These are phyloP conservation scores for Solanum megistacrolobum DNA, from an alignment of 257 asterid species.

Conservation along the genomic window DNA sequence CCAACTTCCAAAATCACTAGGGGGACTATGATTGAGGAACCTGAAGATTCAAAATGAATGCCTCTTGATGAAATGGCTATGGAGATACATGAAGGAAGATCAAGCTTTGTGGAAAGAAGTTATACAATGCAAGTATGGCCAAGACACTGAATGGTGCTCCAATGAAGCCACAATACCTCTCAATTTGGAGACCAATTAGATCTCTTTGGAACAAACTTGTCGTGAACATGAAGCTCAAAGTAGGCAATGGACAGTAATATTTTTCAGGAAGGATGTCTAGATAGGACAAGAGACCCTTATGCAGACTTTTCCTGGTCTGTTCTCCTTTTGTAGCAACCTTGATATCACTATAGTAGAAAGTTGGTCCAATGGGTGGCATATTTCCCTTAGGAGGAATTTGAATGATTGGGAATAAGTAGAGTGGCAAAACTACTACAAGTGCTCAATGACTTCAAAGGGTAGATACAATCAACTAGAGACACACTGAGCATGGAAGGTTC, in stretches of 20 bases:
- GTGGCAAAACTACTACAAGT: neutral
- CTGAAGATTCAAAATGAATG: neutral
- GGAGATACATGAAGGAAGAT: neutral
- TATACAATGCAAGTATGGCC: neutral
- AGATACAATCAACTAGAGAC: neutral
- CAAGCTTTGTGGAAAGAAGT: neutral
- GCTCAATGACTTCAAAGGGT: neutral
- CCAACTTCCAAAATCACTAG: neutral
- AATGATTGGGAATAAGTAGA: neutral
- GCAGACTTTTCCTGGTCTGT: neutral
- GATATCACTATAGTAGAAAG: neutral
- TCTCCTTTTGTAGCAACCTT: neutral
- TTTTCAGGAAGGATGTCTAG: neutral
- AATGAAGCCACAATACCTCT: neutral
- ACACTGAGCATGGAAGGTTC: neutral
- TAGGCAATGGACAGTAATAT: neutral
- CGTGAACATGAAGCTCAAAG: neutral
- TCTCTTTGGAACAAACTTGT: neutral
- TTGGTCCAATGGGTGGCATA: neutral
- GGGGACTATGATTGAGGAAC: neutral
- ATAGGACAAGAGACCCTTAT: neutral
- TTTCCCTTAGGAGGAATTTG: neutral
- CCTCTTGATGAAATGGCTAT: neutral
- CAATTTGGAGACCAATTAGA: neutral
- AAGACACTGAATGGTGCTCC: neutral